Conservation (phyloP, 345 rosid genomes). For the Eucalyptus tenuipes region DNA sequence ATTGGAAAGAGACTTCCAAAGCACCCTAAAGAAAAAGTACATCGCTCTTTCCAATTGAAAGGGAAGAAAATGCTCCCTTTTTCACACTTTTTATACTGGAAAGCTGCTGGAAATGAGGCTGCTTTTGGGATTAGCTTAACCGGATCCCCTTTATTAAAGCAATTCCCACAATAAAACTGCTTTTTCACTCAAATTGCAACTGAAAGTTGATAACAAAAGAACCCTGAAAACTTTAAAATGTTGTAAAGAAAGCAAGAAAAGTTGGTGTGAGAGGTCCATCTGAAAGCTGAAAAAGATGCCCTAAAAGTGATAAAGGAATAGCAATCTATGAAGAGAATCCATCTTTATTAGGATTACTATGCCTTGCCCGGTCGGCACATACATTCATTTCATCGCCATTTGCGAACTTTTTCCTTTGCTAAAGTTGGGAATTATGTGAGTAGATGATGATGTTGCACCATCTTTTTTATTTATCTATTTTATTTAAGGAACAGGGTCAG, state of each 20-base stretch:
- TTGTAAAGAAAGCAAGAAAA: neutral
- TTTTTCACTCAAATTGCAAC: slow-evolving; percentile 19
- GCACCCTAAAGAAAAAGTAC: slow-evolving; percentile 46
- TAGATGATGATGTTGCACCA: neutral
- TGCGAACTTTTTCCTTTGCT: neutral
- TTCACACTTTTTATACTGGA: slow-evolving; percentile 19
- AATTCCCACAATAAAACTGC: slow-evolving; percentile 10
- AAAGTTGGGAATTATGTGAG: neutral
- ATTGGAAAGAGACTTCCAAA: slow-evolving; percentile 32
- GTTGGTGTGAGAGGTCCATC: slow-evolving; percentile 6
- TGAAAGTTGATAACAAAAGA: slow-evolving; percentile 1
- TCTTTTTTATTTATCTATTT: neutral
- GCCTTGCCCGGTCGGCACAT: neutral
- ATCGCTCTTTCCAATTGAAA: slow-evolving; percentile 11
- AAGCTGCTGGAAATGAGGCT: slow-evolving; percentile 8
- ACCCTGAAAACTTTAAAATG: neutral
- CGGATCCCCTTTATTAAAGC: slow-evolving; percentile 16
- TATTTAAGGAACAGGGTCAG: neutral
- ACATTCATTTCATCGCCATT: neutral
- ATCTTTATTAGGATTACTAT: neutral
- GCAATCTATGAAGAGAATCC: neutral
- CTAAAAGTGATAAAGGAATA: neutral
- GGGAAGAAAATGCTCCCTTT: slow-evolving; percentile 31
- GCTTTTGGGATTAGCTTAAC: slow-evolving; percentile 4
- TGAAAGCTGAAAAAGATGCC: slow-evolving; percentile 8